Percentiles rank a stretch among this genome's conserved stretches.
phyloP scores from a whole-genome alignment of 2,329 filamentous ascomycete species.

The Cadophora malorum region DNA sequence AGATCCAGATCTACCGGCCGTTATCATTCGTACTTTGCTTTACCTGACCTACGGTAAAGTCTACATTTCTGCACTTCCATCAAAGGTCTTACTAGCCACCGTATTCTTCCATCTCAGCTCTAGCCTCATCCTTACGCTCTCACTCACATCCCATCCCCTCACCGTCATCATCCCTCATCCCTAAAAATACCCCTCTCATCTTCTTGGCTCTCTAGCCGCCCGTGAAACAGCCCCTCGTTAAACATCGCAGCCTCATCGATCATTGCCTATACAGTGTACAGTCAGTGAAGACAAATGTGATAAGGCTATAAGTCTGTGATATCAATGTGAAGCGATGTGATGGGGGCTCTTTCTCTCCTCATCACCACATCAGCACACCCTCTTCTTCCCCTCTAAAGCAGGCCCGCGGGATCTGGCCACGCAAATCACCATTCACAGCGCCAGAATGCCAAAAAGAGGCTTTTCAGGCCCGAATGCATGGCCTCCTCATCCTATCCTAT shows the following conservation, averaged over 20 bases:
- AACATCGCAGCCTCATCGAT: not conserved
- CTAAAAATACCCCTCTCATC: constrained; percentile 6
- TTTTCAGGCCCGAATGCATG: constrained; percentile 23
- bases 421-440: constrained; percentile 1
- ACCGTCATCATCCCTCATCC: constrained; percentile 2
- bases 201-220: constrained; percentile 19
- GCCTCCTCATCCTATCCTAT: not conserved
- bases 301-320: not conserved
- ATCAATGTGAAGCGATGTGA: constrained; percentile 6
- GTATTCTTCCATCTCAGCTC: constrained; percentile 15
- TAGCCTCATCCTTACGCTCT: not conserved
- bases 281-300: not conserved
- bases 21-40: not conserved
- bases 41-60: constrained; percentile 9
- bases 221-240: not conserved
- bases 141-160: constrained; percentile 4
- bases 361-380: constrained; percentile 5
- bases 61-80: constrained; percentile 8
- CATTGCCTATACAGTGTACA: not conserved
- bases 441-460: constrained; percentile 3
- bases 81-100: not conserved
- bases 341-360: not conserved
- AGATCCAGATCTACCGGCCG: not conserved
- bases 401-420: constrained; percentile 15
- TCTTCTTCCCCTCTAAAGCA: constrained; percentile 9